Base-by-base conservation (phyloP, 768 basidiomycete species). In the Cytidiella melzeri region DNA sequence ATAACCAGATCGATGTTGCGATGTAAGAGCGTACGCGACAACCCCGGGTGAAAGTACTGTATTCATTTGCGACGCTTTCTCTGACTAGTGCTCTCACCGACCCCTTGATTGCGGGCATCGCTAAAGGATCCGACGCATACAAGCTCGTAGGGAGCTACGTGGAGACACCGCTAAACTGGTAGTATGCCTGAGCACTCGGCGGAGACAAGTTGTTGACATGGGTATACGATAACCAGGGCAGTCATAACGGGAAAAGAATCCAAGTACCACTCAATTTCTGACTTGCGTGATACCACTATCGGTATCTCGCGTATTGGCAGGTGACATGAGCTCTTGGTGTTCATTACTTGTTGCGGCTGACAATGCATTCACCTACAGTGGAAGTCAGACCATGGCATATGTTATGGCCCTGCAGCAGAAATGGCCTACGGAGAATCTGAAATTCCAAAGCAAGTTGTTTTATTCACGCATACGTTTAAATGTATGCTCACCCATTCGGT, bases 81-180 rank as follows among this genome's bases (percentile, higher is more conserved):
- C 41, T 37, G 27, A 26, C 23, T 54, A 90, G 92, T 61, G 91
- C 91, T 0, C 78, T 97, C 42, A 96, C 94, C 1, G 94, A 95
- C 60, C 79, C 89, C 0, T 69, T 97, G 25, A 91, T 96, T 54
- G 87, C 92, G 43, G 94, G 94, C 0, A 89, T 96, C 47, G 92
- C 91, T 5, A 93, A 92, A 48, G 91, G 92, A 1, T 87, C 87
- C 0, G 75, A 77, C 45, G 80, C 85, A 5, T 99, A 96, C 68
- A 92, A 87, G 64, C 83, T 97, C 15, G 83, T 95, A 3, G 93
- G 95, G 5, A 89, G 88, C 61, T 97, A 91, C 63, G 93, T 97
- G 41, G 79, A 79, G 1, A 89, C 90, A 3, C 89, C 93, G 1
- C 69, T 97, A 38, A 85, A 90, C 69, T 97, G 92, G 93, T 83